phyloP scores from a whole-genome alignment of 768 basidiomycete genomes.

The Butyriboletus loyo region DNA sequence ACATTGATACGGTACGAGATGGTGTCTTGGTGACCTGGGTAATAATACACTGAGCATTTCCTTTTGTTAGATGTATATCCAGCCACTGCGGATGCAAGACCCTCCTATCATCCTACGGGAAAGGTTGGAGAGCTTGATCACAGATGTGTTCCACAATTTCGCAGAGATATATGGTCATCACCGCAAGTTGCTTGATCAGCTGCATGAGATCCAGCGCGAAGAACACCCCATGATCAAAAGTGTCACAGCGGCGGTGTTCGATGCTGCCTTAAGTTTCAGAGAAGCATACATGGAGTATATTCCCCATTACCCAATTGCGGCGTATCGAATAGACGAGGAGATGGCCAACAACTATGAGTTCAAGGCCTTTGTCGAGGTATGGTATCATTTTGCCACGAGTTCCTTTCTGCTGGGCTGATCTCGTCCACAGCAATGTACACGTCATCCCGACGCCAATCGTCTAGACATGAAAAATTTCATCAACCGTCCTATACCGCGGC shows the following conservation, averaged over 20 bases:
- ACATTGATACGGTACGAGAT: constrained; percentile 62
- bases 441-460: constrained; percentile 74
- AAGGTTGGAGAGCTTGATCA: constrained; percentile 70
- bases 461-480: constrained; percentile 94
- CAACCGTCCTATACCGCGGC: constrained; percentile 85
- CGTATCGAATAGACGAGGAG: constrained; percentile 85
- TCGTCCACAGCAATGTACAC: constrained; percentile 40
- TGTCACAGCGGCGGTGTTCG: constrained; percentile 80
- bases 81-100: constrained; percentile 65
- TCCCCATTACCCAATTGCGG: constrained; percentile 90
- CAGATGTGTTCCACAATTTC: constrained; percentile 89
- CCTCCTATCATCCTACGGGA: constrained; percentile 77
- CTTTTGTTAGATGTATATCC: constrained; percentile 68
- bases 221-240: constrained; percentile 77
- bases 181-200: constrained; percentile 67
- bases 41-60: constrained; percentile 1
- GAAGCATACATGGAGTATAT: constrained; percentile 92
- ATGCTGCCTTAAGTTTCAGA: constrained; percentile 89
- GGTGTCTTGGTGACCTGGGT: constrained; percentile 15
- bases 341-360: constrained; percentile 79
- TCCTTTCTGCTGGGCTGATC: neutral
- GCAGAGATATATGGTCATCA: constrained; percentile 73
- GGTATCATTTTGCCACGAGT: constrained; percentile 10
- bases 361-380: constrained; percentile 76
- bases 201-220: constrained; percentile 86